A percentile compares a stretch with the other conserved stretches of the same genome.
Conservation (phyloP, 495 filamentous ascomycete species). For the Hypoxylon crocopeplum region DNA sequence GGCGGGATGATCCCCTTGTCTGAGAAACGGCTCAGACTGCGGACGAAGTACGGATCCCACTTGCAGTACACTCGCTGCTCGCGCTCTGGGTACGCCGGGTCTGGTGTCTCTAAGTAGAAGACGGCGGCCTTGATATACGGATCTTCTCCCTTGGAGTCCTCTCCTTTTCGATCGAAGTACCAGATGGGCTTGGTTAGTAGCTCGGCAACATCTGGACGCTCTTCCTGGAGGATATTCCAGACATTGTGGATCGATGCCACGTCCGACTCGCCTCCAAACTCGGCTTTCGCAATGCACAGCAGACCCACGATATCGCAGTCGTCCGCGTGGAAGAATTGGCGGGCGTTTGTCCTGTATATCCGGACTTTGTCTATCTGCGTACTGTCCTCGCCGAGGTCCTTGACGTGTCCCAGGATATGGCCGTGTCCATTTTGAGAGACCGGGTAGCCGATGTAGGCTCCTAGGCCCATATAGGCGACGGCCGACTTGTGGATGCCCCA, state of each 20-base stretch:
- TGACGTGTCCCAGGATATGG: conserved; percentile 91
- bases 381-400: conserved; percentile 85
- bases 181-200: conserved; percentile 78
- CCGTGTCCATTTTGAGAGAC: conserved; percentile 84
- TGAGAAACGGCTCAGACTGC: conserved; percentile 70
- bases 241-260: conserved; percentile 80
- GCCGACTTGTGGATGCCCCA: conserved; percentile 86
- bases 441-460: conserved; percentile 86
- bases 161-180: conserved; percentile 96
- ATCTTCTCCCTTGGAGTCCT: conserved; percentile 74
- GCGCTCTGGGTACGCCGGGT: conserved; percentile 37
- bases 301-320: conserved; percentile 85
- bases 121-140: conserved; percentile 77
- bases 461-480: conserved; percentile 87
- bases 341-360: conserved; percentile 88
- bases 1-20: conserved; percentile 70
- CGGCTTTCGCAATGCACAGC: conserved; percentile 78
- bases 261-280: conserved; percentile 86
- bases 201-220: conserved; percentile 80
- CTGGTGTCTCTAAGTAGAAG: conserved; percentile 70
- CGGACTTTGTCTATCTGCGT: conserved; percentile 81
- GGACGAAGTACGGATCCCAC: conserved; percentile 84
- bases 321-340: conserved; percentile 83
- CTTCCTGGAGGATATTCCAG: conserved; percentile 77
- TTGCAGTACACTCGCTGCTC: conserved; percentile 59